Base-by-base conservation (phyloP, 495 filamentous ascomycete genomes). In the Xylaria venustula region DNA sequence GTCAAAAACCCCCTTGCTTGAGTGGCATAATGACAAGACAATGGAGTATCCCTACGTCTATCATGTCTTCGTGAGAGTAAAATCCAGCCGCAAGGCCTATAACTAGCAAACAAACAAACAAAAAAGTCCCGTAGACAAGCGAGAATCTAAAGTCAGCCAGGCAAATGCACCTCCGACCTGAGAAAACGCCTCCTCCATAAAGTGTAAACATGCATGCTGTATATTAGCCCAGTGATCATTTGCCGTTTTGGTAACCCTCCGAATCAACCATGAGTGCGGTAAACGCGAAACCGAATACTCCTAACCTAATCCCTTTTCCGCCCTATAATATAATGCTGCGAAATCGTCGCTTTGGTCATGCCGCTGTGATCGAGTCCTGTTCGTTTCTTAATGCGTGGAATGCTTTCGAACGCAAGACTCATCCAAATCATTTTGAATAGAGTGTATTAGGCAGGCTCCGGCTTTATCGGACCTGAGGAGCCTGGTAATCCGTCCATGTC, bases 371-470 rank as follows among this genome's bases (percentile, higher is more conserved):
- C 36, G 22, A 51, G n/a, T n/a, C n/a, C n/a, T n/a, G n/a, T n/a
- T n/a, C n/a, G n/a, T n/a, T n/a, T n/a, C n/a, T n/a, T n/a, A n/a
- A n/a, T n/a, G n/a, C n/a, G n/a, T n/a, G n/a, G n/a, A n/a, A n/a
- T n/a, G n/a, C n/a, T n/a, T n/a, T n/a, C n/a, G n/a, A n/a, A n/a
- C n/a, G n/a, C n/a, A n/a, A n/a, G n/a, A n/a, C n/a, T n/a, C n/a
- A n/a, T n/a, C n/a, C n/a, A n/a, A n/a, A n/a, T n/a, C n/a, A n/a
- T n/a, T n/a, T n/a, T 22, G 23, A 32, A 17, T 14, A 14, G 4
- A 42, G 17, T 37, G 20, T 19, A n/a, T 34, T 49, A 67, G 8
- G n/a, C 15, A 20, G 62, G 50, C 17, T 70, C 67, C 26, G 67
- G 53, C 51, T 70, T 70, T 17, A 68, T 41, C 1, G n/a, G 36